Evolutionary conservation across 2,329 filamentous ascomycete species (phyloP), one percentile per base, ranked within the genome.

Genomic region (Arthrobotrys sinensis): DNA sequence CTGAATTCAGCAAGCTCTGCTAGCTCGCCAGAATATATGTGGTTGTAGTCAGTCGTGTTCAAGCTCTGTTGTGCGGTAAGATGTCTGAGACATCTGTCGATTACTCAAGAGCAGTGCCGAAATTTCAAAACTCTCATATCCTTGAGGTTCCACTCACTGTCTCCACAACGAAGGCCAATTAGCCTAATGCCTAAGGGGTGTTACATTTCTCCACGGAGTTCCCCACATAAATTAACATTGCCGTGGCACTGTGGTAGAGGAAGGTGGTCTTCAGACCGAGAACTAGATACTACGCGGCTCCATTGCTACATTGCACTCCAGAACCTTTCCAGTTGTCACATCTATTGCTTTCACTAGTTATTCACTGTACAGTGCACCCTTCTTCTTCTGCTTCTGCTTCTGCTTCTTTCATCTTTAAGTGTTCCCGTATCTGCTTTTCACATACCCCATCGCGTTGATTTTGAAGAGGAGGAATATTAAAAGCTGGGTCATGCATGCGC

Each of bases 81-180:
- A 71, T 77, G 73, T 77, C 73, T 77, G 60, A 77, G 73, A 77
- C 73, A 77, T 46, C 73, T 71, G 55, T 43, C 65, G 73, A 77
- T 77, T 77, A 77, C 73, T 77, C 53, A 77, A 66, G 45, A 63
- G 38, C 72, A 68, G 40, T 64, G 52, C 60, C 45, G 50, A 53
- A 28, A 28, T 28, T 28, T 28, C 24, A 28, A 71, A 57, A 62
- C 65, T 62, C 65, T 70, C 46, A 77, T 53, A 66, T 52, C 43
- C 60, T 43, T 55, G 65, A 50, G 55, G 71, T 76, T 46, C 63
- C 71, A 69, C 71, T 43, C 64, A 57, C 32, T 40, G 66, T 66
- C 66, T 66, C 73, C 66, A 70, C 73, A 53, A 38, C 38, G 34
- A 60, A 36, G n/a, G 45, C 24, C 71, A 76, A 76, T 76, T 68